These are phyloP conservation scores for Talaromyces funiculosus DNA, from an alignment of 2,329 filamentous ascomycete genomes.

Conservation along the genomic window DNA sequence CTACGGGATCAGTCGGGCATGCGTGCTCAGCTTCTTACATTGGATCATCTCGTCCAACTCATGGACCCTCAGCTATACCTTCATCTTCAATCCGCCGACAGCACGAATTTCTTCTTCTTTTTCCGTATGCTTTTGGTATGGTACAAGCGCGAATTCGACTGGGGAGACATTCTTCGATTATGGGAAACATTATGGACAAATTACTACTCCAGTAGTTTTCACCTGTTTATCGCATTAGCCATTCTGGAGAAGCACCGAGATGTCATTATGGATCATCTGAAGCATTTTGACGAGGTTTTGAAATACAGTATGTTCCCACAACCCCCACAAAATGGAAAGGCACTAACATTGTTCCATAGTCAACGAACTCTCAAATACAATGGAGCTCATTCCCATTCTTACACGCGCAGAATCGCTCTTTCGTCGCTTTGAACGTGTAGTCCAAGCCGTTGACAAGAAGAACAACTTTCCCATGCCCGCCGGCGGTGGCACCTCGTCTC, in stretches of 20 bases:
- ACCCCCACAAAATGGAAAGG: neutral
- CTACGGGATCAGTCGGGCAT: slow-evolving; percentile 93
- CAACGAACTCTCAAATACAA: slow-evolving; percentile 89
- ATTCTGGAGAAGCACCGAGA: slow-evolving; percentile 95
- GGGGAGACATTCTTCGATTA: slow-evolving; percentile 75
- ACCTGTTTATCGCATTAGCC: slow-evolving; percentile 87
- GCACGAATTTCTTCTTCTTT: slow-evolving; percentile 99
- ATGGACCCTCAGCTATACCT: slow-evolving; percentile 93
- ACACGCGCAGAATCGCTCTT: slow-evolving; percentile 86
- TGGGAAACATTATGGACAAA: slow-evolving; percentile 98
- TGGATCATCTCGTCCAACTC: slow-evolving; percentile 92
- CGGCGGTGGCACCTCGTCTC: slow-evolving; percentile 40
- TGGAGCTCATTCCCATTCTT: slow-evolving; percentile 81
- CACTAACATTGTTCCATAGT: slow-evolving; percentile 47
- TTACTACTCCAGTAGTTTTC: slow-evolving; percentile 80
- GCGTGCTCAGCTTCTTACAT: slow-evolving; percentile 80
- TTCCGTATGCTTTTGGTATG: slow-evolving; percentile 98
- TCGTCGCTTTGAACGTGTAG: slow-evolving; percentile 76
- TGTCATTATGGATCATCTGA: slow-evolving; percentile 89
- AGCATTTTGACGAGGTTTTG: slow-evolving; percentile 92
- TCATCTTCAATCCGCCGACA: slow-evolving; percentile 83
- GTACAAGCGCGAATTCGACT: slow-evolving; percentile 97
- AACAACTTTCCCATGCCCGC: slow-evolving; percentile 66
- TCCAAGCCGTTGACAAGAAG: slow-evolving; percentile 90
- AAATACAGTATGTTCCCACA: slow-evolving; percentile 71